Percentiles rank a stretch among this genome's conserved stretches.
phyloP scores from a whole-genome alignment of 495 filamentous ascomycete genomes.

The Pyrenula massariospora region DNA sequence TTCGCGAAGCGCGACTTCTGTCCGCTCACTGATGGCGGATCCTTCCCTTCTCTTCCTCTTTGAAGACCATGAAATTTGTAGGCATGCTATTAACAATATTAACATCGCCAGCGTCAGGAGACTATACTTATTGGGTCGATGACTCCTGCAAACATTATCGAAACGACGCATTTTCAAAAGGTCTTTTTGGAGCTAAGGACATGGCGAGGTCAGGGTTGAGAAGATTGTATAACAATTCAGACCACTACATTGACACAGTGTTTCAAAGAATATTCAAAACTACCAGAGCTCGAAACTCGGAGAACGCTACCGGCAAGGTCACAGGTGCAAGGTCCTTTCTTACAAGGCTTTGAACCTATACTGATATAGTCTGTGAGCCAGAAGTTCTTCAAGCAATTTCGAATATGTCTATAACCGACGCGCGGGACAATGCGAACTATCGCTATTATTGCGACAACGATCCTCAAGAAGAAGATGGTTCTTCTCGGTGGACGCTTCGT shows the following conservation, averaged over 20 bases:
- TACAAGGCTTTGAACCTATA: not conserved
- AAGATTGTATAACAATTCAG: not conserved
- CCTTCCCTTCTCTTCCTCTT: too few relatives aligned
- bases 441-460: not conserved
- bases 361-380: not conserved
- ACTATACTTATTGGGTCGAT: not conserved
- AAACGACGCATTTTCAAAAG: not conserved
- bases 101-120: not conserved
- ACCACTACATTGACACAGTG: not conserved
- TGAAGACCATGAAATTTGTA: too few relatives aligned
- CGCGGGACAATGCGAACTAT: not conserved
- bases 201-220: not conserved
- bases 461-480: not conserved
- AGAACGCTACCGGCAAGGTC: not conserved
- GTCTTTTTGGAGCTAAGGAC: not conserved
- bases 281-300: not conserved
- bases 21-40: too few relatives aligned
- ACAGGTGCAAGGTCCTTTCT: not conserved
- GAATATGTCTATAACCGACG: not conserved
- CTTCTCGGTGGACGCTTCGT: not conserved
- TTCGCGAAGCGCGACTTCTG: too few relatives aligned
- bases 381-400: not conserved
- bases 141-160: not conserved
- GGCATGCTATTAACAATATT: too few relatives aligned
- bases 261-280: not conserved